Evolutionary conservation across 768 basidiomycete genomes (phyloP).

Genomic region (Boletus patriciae): DNA sequence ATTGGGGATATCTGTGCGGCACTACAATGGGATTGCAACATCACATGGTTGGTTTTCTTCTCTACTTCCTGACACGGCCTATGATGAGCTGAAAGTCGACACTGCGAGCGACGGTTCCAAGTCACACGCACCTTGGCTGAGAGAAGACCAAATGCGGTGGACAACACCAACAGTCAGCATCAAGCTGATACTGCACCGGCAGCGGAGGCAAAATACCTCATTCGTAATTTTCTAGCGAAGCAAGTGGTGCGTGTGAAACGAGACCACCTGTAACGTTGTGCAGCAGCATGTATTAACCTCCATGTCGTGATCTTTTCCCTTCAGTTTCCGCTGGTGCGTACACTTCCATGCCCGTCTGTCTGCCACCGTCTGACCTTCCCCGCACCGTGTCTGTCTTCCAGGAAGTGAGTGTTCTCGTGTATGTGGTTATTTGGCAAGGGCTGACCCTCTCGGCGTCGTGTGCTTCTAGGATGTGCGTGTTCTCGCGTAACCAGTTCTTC

Average conservation of each 20-base stretch:
- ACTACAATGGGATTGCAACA: background rate
- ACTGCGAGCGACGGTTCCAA: slow-evolving; percentile 1
- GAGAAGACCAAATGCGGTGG: rapidly evolving
- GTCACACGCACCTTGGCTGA: background rate
- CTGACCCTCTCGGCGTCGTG: too few species aligned
- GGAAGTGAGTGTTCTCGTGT: too few species aligned
- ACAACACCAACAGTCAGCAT: background rate
- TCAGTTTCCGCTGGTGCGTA: background rate
- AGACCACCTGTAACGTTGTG: background rate
- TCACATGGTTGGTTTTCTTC: slow-evolving; percentile 1
- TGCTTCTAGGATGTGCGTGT: too few species aligned
- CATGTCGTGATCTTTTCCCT: background rate
- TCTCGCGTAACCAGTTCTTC: too few species aligned
- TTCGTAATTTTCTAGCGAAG: slow-evolving; percentile 4
- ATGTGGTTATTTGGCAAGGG: too few species aligned
- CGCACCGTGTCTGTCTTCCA: too few species aligned
- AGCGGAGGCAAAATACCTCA: background rate
- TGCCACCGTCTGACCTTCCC: too few species aligned
- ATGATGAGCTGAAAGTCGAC: background rate
- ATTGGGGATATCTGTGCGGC: background rate
- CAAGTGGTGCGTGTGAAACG: background rate
- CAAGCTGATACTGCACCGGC: too few species aligned
- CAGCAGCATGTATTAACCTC: background rate
- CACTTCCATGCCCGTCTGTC: too few species aligned
- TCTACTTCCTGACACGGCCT: background rate